Base-by-base conservation (phyloP, 2,329 filamentous ascomycete species). In the Penicillium occitanis region DNA sequence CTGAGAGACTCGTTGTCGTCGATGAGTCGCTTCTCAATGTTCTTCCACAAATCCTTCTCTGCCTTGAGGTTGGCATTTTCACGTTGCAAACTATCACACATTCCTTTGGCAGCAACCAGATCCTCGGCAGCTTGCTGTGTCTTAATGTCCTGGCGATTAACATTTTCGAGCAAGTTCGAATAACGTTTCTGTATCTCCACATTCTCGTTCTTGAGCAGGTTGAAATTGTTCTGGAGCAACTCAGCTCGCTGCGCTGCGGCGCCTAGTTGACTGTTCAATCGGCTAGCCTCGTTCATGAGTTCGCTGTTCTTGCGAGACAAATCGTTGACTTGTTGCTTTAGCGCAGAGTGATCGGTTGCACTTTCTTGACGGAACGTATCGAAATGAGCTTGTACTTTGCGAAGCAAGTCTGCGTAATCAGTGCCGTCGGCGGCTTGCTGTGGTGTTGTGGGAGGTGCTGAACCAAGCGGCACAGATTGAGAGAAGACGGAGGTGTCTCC, bases 101-200 rank as follows among this genome's bases (percentile, higher is more conserved):
- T 81, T 37, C 90, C 90, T 75, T 89, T 90, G 5, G 91, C 89
- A 76, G 97, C 95, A 10, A 98, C 88, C 5, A 98, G 85, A 71
- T 99, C 94, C 77, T 98, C 94, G 0, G 92, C 93, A 33, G 94
- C 91, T 78, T 97, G 93, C 73, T 97, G 93, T 1, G 91, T 95
- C 51, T 89, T 89, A 55, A 97, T 84, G 72, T 99, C 96, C 74
- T 97, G 92, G 77, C 92, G 95, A 5, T 92, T 93, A 6, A 93
- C 89, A 63, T 88, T 89, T 74, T 98, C 93, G 0, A 92, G 91
- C 37, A 96, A 80, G 17, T 84, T 80, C 70, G 93, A 88, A 66
- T 87, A 90, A 50, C 94, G 88, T 80, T 93, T 95, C 75, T 96
- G 92, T 13, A 99, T 81, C 73, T 97, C 92, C 42, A 82, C 82